Evolutionary conservation across 495 filamentous ascomycete species (phyloP), one percentile per base, ranked within the genome.

Genomic region (Aspergillus avenaceus): DNA sequence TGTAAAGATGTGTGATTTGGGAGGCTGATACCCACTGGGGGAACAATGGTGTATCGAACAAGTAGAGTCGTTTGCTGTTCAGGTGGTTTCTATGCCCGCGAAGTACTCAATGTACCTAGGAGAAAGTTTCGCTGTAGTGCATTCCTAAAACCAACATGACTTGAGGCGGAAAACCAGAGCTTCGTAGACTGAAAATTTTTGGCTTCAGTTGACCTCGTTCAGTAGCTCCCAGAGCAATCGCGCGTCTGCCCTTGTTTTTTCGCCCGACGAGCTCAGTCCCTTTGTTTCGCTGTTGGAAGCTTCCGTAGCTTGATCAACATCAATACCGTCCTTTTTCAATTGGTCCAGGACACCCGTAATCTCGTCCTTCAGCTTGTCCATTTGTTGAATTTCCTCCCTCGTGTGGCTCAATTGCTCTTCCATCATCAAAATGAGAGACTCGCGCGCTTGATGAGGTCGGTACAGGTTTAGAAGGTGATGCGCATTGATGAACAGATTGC

Each of bases 401-500:
- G 82, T 84, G 52, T 71, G 76, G 53, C 86, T 82, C 27, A 96
- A 64, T 62, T 93, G 87, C 57, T 88, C 86, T 69, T 96, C 90
- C 91, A 98, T 93, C 78, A 93, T 81, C 60, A 84, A 64, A 22
- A 96, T 95, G 36, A 97, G 72, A 24, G 84, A 90, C 69, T 97
- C 95, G 29, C 93, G 74, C 21, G 91, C 91, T 66, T 98, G 95
- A 65, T 98, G 93, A 2, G 93, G 95, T 19, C 93, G 84, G 66
- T 97, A 97, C 50, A 93, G 84, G 64, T 98, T 98, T 41, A 97
- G 79, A 16, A 92, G 77, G 53, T 91, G 87, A 64, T 97, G 89
- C 45, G 91, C 85, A 67, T 97, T 96, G 59, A 90, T 82, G 49
- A 92, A 84, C 4, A 97, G 58, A 21, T 82, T 87, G 56, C 83